Base-by-base conservation (phyloP, 192 early-diverging fungal species). In the Coemansia sp. region DNA sequence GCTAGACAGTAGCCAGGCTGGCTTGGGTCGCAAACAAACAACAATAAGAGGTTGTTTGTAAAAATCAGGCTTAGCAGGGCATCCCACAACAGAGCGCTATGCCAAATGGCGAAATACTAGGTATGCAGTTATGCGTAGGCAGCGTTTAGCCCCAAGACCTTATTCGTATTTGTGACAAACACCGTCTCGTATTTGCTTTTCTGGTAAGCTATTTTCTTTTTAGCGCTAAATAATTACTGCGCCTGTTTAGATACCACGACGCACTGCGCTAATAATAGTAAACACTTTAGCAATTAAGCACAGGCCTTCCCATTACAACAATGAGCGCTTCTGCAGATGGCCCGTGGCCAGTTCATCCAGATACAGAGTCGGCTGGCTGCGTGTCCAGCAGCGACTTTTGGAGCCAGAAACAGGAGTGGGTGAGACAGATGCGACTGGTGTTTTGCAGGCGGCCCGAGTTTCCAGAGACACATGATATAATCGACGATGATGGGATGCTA, bases 391-490 rank as follows among this genome's bases (percentile, higher is more conserved):
- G 71, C 4, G 83, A 83, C 55, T 74, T 73, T 25, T 74, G 66
- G 72, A 52, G 65, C 60, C 83, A 85, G 52, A 90, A 89, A 64
- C 92, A 93, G 58, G 88, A 86, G 54, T 91, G 92, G 89, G 80
- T 95, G 48, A 92, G 88, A 51, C 72, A 84, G 49, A 87, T 95
- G 87, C 88, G 94, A 1, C 72, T 93, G n/a, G 85, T 91, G 77
- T 95, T 96, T 65, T 95, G 90, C 60, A 68, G 89, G 48, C 66
- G 93, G 36, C 84, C 88, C 32, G 93, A 95, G 61, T 92, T 93
- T 52, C 91, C 90, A 51, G 87, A 90, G 25, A 96, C 94, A 18
- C 89, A 92, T 48, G 87, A 83, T 56, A 92, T 96, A 69, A 90
- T 96, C 56, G 87, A 91, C 60, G 67, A 83, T 12, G 93, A 92